Percentiles rank a stretch among this genome's conserved stretches.
These are phyloP conservation scores for Aspergillus brunneoviolaceus DNA, from an alignment of 2,329 filamentous ascomycete species.

Conservation along the genomic window DNA sequence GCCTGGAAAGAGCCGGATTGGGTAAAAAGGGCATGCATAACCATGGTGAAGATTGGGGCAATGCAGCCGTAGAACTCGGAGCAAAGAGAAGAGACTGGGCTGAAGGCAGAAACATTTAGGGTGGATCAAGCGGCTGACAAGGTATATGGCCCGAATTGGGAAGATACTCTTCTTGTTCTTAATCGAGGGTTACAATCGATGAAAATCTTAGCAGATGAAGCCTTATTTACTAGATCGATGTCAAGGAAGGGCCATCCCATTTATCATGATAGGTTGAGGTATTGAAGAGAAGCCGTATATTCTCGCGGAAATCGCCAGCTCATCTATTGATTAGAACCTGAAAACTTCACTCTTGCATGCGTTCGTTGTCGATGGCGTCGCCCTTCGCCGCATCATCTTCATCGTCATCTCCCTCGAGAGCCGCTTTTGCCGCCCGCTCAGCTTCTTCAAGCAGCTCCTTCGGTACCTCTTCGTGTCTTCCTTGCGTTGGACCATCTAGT, in stretches of 20 bases:
- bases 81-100: conserved; percentile 83
- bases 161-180: not conserved
- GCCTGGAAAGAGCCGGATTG: conserved; percentile 77
- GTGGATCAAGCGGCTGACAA: not conserved
- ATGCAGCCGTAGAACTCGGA: conserved; percentile 90
- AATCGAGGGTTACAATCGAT: not conserved
- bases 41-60: conserved; percentile 95
- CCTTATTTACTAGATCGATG: not conserved
- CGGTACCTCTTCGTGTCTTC: conserved; percentile 88
- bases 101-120: conserved; percentile 60
- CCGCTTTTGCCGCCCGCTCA: conserved; percentile 86
- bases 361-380: conserved; percentile 64
- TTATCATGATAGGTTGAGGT: not conserved
- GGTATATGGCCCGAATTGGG: not conserved
- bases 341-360: conserved; percentile 77
- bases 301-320: not conserved
- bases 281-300: not conserved
- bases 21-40: conserved; percentile 66
- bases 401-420: conserved; percentile 80
- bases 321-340: not conserved
- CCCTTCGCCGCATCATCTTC: conserved; percentile 66
- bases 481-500: conserved; percentile 82
- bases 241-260: not conserved
- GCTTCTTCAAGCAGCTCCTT: conserved; percentile 89
- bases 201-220: not conserved